phyloP scores from a whole-genome alignment of 305 asterid species.

The Plantago coronopus region DNA sequence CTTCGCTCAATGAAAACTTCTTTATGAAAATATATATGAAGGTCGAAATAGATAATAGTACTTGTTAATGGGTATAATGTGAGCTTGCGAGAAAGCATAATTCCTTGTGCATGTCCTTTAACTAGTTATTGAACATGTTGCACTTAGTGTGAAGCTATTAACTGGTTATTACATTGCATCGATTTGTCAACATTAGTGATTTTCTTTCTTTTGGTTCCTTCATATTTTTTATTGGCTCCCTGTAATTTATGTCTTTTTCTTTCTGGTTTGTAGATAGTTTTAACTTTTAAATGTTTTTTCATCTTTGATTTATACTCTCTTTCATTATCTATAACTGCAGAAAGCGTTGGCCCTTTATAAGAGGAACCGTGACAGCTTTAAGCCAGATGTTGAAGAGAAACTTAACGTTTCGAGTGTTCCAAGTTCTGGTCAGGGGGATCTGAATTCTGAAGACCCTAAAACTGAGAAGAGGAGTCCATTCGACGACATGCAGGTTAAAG shows the following conservation, averaged over 20 bases:
- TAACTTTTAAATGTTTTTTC: too few relatives aligned
- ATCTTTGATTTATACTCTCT: background rate
- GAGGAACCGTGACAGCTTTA: constrained; percentile 40
- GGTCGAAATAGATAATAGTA: background rate
- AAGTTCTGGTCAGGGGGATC: constrained; percentile 30
- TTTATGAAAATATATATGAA: background rate
- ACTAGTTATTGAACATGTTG: background rate
- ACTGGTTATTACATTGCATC: too few relatives aligned
- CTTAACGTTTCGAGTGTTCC: constrained; percentile 18
- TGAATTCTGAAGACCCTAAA: constrained; percentile 22
- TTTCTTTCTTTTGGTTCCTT: too few relatives aligned
- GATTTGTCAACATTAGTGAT: too few relatives aligned
- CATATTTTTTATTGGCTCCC: too few relatives aligned
- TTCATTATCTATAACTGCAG: constrained; percentile 38
- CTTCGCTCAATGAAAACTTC: background rate
- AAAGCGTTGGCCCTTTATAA: constrained; percentile 73
- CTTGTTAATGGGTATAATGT: background rate
- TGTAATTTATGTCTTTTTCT: too few relatives aligned
- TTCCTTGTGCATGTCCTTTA: background rate
- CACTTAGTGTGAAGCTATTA: background rate
- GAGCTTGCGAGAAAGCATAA: background rate
- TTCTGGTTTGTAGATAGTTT: too few relatives aligned
- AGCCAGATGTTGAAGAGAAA: constrained; percentile 31
- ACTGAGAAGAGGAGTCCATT: constrained; percentile 30
- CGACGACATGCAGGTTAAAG: constrained; percentile 25